These are phyloP conservation scores for Monosporascus sp. DNA, from an alignment of 2,329 filamentous ascomycete species.

Conservation along the genomic window DNA sequence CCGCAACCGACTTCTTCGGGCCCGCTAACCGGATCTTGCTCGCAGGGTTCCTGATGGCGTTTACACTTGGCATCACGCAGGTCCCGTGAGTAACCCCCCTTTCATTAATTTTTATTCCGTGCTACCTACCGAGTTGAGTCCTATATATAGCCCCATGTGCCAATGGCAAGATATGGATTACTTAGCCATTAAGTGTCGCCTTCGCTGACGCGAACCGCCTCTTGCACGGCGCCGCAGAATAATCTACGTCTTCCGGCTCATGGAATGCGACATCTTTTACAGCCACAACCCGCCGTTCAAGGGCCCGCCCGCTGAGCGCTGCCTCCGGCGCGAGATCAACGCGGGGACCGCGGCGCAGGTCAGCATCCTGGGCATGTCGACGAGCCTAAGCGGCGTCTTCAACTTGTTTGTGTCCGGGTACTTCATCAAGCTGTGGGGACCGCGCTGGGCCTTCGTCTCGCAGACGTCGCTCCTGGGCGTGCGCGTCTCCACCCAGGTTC, in stretches of 20 bases:
- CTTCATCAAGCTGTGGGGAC: conserved; percentile 60
- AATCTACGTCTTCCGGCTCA: conserved; percentile 63
- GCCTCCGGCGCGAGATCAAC: conserved; percentile 56
- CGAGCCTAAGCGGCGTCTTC: conserved; percentile 58
- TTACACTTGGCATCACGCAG: conserved; percentile 27
- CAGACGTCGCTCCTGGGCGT: conserved; percentile 62
- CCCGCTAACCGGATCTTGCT: conserved; percentile 25
- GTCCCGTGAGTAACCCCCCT: conserved; percentile 18
- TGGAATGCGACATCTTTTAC: conserved; percentile 69
- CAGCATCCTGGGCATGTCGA: conserved; percentile 61
- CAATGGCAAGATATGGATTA: neutral
- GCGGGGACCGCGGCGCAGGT: conserved; percentile 59
- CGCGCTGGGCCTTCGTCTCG: conserved; percentile 55
- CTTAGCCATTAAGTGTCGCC: neutral
- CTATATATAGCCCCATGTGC: too few relatives aligned
- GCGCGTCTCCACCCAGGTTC: conserved; percentile 56
- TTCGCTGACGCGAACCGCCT: conserved; percentile 1
- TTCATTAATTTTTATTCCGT: too few relatives aligned
- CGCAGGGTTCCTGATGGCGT: conserved; percentile 26
- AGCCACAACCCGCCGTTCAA: conserved; percentile 46
- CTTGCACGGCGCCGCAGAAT: conserved; percentile 26
- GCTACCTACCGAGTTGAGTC: too few relatives aligned
- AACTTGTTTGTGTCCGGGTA: conserved; percentile 65
- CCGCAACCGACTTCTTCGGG: conserved; percentile 13
- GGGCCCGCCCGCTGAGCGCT: conserved; percentile 44